phyloP scores from a whole-genome alignment of 2,329 filamentous ascomycete genomes.

The Annulohypoxylon truncatum region DNA sequence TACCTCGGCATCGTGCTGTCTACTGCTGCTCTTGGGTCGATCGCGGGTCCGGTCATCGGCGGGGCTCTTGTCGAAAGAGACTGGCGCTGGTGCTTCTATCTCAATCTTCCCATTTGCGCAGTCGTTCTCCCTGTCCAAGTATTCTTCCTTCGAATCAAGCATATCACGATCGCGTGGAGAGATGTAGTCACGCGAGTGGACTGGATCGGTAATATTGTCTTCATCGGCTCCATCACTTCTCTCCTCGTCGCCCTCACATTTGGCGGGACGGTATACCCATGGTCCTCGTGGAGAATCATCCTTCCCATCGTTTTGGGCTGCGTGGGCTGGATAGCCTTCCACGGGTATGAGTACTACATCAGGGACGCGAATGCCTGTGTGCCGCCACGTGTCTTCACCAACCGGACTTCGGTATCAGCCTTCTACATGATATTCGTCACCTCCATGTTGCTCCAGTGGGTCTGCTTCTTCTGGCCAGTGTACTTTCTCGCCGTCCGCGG shows the following conservation, averaged over 20 bases:
- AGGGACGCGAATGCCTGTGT: neutral
- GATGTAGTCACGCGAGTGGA: conserved; percentile 49
- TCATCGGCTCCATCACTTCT: conserved; percentile 49
- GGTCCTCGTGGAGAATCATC: conserved; percentile 6
- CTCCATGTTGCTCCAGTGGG: conserved; percentile 50
- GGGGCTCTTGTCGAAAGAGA: conserved; percentile 12
- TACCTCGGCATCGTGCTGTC: conserved; percentile 44
- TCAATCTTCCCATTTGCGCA: conserved; percentile 49
- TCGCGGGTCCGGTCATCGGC: conserved; percentile 45
- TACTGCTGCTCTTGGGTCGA: no score
- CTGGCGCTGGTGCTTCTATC: conserved; percentile 56
- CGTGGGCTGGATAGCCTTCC: neutral
- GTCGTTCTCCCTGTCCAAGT: conserved; percentile 42
- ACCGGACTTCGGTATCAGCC: conserved; percentile 51
- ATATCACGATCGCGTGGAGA: neutral
- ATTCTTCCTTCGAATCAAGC: conserved; percentile 46
- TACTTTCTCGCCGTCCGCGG: conserved; percentile 51
- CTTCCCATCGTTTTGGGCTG: conserved; percentile 1
- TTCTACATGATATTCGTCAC: conserved; percentile 53
- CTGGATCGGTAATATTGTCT: conserved; percentile 50
- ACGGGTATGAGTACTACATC: neutral
- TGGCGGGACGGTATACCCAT: conserved; percentile 15
- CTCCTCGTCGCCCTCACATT: conserved; percentile 52
- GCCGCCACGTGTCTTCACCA: neutral
- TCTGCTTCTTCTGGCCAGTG: conserved; percentile 53